Conservation (phyloP, 2,329 filamentous ascomycete genomes). For the Magnaporthales sp. region DNA sequence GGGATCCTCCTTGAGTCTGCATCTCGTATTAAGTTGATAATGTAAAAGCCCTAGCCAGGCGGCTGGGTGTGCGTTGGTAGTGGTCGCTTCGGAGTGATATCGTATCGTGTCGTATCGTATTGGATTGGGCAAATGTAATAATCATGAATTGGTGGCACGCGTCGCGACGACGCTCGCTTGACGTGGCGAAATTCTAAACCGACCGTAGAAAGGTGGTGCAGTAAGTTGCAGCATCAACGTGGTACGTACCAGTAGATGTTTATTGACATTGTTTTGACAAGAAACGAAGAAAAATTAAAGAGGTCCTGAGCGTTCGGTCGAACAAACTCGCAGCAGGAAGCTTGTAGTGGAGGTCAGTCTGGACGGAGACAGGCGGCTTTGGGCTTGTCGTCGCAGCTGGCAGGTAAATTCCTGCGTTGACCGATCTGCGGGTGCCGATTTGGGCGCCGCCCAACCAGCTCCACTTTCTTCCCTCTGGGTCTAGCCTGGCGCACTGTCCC, state of each 20-base stretch:
- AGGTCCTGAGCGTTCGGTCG: not conserved
- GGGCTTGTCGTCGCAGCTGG: not conserved
- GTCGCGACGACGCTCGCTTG: not conserved
- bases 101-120: not conserved
- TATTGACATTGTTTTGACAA: not conserved
- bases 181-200: not conserved
- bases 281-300: not conserved
- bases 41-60: not conserved
- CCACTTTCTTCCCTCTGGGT: not conserved
- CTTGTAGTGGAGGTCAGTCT: not conserved
- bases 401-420: not conserved
- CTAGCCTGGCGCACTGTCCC: not conserved
- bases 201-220: not conserved
- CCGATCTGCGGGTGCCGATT: not conserved
- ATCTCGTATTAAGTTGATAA: constrained; percentile 21
- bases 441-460: not conserved
- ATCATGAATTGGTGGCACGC: not conserved
- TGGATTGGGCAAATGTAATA: not conserved
- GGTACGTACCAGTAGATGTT: not conserved
- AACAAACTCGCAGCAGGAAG: not conserved
- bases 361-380: not conserved
- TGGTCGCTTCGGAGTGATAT: not conserved
- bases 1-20: constrained; percentile 42
- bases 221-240: not conserved
- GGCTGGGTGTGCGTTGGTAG: not conserved